Percentiles rank a stretch among this genome's conserved stretches.
Evolutionary conservation across 345 rosid genomes (phyloP).

Genomic region (Theobroma cacao): DNA sequence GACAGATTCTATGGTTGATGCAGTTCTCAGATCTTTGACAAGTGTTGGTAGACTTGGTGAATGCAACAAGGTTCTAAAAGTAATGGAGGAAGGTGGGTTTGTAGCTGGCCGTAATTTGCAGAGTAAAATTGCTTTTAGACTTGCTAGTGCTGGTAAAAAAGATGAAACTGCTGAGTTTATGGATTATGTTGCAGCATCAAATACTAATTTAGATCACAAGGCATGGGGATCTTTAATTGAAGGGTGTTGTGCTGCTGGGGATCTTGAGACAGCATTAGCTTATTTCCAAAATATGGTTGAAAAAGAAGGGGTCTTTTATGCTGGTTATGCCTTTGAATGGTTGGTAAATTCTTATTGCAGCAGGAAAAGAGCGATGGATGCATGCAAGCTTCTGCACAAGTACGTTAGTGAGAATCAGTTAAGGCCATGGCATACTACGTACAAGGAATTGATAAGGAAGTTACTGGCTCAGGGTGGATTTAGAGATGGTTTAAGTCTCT

Average conservation of each 20-base stretch:
- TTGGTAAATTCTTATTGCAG: conserved; percentile 64
- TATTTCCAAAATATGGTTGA: conserved; percentile 55
- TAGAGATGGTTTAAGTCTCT: conserved; percentile 58
- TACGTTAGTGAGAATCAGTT: conserved; percentile 36
- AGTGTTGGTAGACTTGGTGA: conserved; percentile 60
- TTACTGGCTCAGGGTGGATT: conserved; percentile 66
- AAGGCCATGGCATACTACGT: conserved; percentile 62
- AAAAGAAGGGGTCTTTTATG: conserved; percentile 42
- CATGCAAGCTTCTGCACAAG: conserved; percentile 52
- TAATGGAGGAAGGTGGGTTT: conserved; percentile 58
- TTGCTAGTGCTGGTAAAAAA: conserved; percentile 54
- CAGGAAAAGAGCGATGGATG: conserved; percentile 59
- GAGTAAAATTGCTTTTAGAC: conserved; percentile 53
- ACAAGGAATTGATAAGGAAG: conserved; percentile 54
- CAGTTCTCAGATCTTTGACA: conserved; percentile 65
- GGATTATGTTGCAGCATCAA: conserved; percentile 47
- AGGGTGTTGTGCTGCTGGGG: conserved; percentile 70
- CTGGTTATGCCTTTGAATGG: conserved; percentile 53
- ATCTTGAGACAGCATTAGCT: conserved; percentile 59
- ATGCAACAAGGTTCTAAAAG: conserved; percentile 59
- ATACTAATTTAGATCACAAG: conserved; percentile 45
- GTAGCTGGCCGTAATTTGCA: conserved; percentile 41
- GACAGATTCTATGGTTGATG: conserved; percentile 56
- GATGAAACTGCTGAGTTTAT: conserved; percentile 52
- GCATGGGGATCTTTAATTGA: conserved; percentile 62